phyloP scores from a whole-genome alignment of 2,329 filamentous ascomycete genomes.

The Aspergillus awamori region DNA sequence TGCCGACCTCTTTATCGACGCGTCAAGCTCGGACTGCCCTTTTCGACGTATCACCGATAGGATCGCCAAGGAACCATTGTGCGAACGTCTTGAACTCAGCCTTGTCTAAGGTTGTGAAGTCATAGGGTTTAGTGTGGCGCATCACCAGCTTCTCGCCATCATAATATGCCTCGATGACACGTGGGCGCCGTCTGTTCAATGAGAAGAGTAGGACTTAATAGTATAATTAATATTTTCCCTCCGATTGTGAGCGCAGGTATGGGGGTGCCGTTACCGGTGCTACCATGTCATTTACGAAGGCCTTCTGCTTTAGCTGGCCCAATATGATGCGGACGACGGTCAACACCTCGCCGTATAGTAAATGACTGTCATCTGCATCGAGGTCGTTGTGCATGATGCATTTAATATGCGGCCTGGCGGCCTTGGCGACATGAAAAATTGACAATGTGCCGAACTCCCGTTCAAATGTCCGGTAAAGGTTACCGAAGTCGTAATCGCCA shows the following conservation, averaged over 20 bases:
- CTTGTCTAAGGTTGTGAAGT: background rate
- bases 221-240: background rate
- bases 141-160: conserved; percentile 9
- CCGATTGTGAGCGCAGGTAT: conserved; percentile 2
- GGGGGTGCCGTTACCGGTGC: background rate
- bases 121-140: background rate
- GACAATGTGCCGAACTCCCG: conserved; percentile 3
- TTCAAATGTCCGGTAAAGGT: background rate
- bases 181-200: conserved; percentile 3
- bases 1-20: no score
- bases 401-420: conserved; percentile 1
- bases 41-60: conserved; percentile 5
- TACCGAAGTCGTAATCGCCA: background rate
- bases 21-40: background rate
- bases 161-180: conserved; percentile 10
- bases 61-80: conserved; percentile 4
- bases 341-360: background rate
- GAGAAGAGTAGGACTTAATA: conserved; percentile 4
- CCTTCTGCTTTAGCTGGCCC: conserved; percentile 1
- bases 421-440: background rate
- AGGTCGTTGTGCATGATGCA: conserved; percentile 6
- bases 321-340: conserved; percentile 5
- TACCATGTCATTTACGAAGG: conserved; percentile 4
- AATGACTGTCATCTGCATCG: background rate
- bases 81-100: conserved; percentile 9